Evolutionary conservation across 1,139 yeast genomes (phyloP), one percentile per base, ranked within the genome.

Genomic region (Blastobotrys ciferrii): DNA sequence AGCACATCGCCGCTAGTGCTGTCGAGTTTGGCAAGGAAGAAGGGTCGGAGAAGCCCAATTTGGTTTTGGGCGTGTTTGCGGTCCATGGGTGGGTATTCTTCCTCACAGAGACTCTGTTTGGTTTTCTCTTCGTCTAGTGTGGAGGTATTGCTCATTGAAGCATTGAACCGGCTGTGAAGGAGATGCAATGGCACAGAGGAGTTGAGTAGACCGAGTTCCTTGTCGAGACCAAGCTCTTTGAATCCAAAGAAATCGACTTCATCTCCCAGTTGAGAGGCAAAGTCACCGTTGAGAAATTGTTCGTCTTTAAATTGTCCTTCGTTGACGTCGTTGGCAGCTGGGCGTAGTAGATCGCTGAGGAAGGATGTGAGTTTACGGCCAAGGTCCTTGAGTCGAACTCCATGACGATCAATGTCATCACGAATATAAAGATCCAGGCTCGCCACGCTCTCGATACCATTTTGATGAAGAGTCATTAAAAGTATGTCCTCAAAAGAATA

Each of bases 181-280:
- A 94, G 71, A 65, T 92, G 95, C 43, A 94, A 73, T 1, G 99
- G 98, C 32, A 94, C 89, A 0, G 96, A 80, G 3, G 89, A 77
- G 30, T 92, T 84, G 48, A 91, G 70, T 65, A 91, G 72, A n/a
- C 94, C 91, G 65, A 87, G 84, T 65, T 94, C 99, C 61, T 84
- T 87, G 61, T 92, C 98, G 54, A 94, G 73, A 0, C 98, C 98
- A 43, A 94, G 74, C 58, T 91, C 98, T 61, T 80, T 85, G 72
- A 94, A 94, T 0, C 99, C 99, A 71, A 94, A 94, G 75, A 91
- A 92, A 68, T 94, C 99, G 25, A 36, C 19, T 68, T 91, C 98
- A 46, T 72, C 76, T 12, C 98, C 98, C 45, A 92, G 72, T 55
- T 89, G 96, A 60, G 81, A 85, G 1, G 96, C 84, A 64, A 92